Base-by-base conservation (phyloP, 2,329 filamentous ascomycete genomes). In the Amylocarpus encephaloides region DNA sequence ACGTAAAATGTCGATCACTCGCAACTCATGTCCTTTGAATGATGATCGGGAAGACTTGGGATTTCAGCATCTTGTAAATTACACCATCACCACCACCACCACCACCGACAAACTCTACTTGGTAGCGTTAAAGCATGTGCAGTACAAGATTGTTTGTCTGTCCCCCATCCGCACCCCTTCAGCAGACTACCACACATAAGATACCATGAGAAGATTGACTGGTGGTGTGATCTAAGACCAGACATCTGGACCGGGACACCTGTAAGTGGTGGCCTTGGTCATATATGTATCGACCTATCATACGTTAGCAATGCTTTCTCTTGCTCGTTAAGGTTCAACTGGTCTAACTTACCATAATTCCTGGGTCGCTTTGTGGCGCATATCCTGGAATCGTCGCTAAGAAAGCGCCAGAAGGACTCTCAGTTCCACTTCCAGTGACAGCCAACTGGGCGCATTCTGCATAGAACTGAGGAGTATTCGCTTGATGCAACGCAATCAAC, bases 381-480 rank as follows among this genome's bases (percentile, higher is more conserved):
- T 59, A 59, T 4, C 50, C 56, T 4, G 59, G 59, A 52, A 62
- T 60, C n/a, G 49, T 42, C n/a, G 56, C 56, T 47, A 62, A 46
- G 46, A 42, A 60, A 19, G n/a, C 33, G 5, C 50, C 54, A 16
- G 29, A 30, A 0, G 76, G 75, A 6, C 61, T 59, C 3, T 67
- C 70, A 10, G 64, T 70, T 9, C 77, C 76, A 29, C 67, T 69
- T 16, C 76, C 76, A 2, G 73, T 71, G 11, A 80, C 71, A 15
- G 64, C 69, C 40, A 79, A 61, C 62, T 80, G 76, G 0, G 75
- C 76, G 56, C 78, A 80, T 64, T 80, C 77, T 11, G 76, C 71
- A 59, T 79, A 79, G 64, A 78, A 77, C 61, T 77, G 75, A 50
- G 67, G 72, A 19, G 67, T 67, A 54, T 77, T 74, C 16, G 70